phyloP scores from a whole-genome alignment of 2,329 filamentous ascomycete species.

The Fusarium guadeloupense region DNA sequence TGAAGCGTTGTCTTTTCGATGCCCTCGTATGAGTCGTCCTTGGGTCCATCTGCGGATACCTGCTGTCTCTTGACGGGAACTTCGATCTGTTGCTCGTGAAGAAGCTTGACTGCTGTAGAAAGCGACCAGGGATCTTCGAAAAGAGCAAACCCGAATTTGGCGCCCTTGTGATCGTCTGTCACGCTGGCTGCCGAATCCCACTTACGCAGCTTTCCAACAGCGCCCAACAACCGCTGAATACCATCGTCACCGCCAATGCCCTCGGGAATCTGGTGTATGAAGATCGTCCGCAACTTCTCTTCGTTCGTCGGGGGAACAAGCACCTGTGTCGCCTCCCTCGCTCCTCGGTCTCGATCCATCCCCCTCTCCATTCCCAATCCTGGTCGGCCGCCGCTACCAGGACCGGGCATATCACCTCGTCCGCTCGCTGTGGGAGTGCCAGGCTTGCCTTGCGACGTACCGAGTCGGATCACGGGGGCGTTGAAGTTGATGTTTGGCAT shows the following conservation, averaged over 20 bases:
- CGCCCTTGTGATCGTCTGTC: constrained; percentile 75
- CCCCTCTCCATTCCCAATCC: constrained; percentile 71
- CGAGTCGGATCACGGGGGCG: constrained; percentile 93
- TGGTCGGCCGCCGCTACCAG: constrained; percentile 52
- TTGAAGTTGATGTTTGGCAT: constrained; percentile 99
- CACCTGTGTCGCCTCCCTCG: constrained; percentile 74
- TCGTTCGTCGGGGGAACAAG: constrained; percentile 86
- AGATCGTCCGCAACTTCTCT: constrained; percentile 91
- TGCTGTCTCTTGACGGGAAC: constrained; percentile 82
- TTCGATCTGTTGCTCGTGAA: constrained; percentile 82
- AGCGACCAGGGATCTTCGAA: constrained; percentile 93
- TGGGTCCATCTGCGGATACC: constrained; percentile 55
- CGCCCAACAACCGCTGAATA: constrained; percentile 78
- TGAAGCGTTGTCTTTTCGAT: constrained; percentile 77
- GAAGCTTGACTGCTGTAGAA: constrained; percentile 82
- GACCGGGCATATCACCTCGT: constrained; percentile 52
- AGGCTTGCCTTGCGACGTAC: constrained; percentile 77
- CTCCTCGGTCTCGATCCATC: constrained; percentile 72
- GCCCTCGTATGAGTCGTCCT: constrained; percentile 58
- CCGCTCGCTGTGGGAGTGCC: constrained; percentile 51
- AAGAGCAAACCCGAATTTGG: constrained; percentile 93
- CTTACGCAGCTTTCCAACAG: constrained; percentile 81
- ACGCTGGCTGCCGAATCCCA: constrained; percentile 80
- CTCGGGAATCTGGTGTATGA: constrained; percentile 85
- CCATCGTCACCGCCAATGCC: constrained; percentile 79